Conservation (phyloP, 164 flowering plant species). For the Dillenia turbinata region DNA sequence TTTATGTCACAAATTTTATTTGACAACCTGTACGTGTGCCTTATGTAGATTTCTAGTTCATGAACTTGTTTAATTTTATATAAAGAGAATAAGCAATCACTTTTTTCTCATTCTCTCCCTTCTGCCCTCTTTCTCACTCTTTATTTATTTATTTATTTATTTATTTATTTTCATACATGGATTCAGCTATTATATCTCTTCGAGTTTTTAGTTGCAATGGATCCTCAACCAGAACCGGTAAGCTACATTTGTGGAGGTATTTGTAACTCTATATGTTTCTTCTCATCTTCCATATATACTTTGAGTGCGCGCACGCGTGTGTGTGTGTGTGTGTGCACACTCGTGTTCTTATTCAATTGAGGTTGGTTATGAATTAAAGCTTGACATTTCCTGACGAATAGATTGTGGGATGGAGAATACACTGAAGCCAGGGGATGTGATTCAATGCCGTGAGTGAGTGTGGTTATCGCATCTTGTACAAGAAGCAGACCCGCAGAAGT, state of each 20-base stretch:
- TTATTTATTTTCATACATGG: no score
- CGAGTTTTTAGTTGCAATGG: slow-evolving; percentile 30
- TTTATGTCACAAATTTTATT: no score
- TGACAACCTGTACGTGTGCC: no score
- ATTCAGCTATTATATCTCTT: background rate
- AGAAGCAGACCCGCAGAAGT: slow-evolving; percentile 96
- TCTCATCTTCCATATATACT: background rate
- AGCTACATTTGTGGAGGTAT: slow-evolving; percentile 86
- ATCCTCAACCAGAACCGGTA: slow-evolving; percentile 77
- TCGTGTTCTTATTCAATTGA: no score
- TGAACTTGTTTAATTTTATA: no score
- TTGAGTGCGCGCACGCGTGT: no score
- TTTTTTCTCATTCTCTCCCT: no score
- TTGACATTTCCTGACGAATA: slow-evolving; percentile 12
- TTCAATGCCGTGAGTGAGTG: slow-evolving; percentile 94
- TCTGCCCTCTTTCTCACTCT: no score
- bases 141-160: no score
- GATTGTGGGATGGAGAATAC: slow-evolving; percentile 92
- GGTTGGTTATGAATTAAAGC: background rate
- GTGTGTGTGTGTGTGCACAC: background rate
- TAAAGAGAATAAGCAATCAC: no score
- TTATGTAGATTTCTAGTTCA: no score
- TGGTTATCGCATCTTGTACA: slow-evolving; percentile 91
- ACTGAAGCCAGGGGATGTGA: slow-evolving; percentile 82
- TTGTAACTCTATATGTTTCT: background rate